Evolutionary conservation across 1,284 basidiomycete species (phyloP).

Genomic region (Takashimella tepidaria): DNA sequence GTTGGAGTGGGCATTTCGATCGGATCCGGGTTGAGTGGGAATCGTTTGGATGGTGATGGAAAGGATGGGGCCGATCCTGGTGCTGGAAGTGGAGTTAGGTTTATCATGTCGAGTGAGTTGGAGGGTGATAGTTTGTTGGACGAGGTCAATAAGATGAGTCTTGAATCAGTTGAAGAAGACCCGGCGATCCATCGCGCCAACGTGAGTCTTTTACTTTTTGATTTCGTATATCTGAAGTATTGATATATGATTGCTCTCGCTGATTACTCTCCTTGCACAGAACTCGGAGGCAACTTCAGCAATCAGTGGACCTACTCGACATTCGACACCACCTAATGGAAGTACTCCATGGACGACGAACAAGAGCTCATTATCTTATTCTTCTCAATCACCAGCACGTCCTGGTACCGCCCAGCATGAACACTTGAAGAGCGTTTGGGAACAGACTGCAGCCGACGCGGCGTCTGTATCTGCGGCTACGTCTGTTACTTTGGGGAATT

Average conservation of each 20-base stretch:
- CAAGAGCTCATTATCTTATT: slow-evolving; percentile 22
- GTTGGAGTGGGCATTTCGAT: slow-evolving; percentile 12
- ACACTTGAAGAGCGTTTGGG: slow-evolving; percentile 40
- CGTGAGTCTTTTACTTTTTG: no score
- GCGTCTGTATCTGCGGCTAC: not conserved
- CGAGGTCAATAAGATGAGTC: slow-evolving; percentile 47
- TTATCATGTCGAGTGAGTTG: slow-evolving; percentile 48
- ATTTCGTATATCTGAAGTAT: no score
- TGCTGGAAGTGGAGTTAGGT: slow-evolving; percentile 36
- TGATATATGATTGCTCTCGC: no score
- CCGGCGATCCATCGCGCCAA: slow-evolving; percentile 17
- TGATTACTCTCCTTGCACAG: not conserved
- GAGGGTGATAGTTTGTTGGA: slow-evolving; percentile 46
- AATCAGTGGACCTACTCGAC: not conserved
- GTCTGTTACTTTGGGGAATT: not conserved
- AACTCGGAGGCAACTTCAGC: not conserved
- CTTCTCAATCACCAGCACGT: slow-evolving; percentile 4
- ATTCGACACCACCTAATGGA: slow-evolving; percentile 5
- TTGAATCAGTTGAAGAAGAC: slow-evolving; percentile 40
- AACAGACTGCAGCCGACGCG: slow-evolving; percentile 11
- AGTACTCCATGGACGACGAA: slow-evolving; percentile 28
- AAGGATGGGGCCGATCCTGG: slow-evolving; percentile 8
- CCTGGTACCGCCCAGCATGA: slow-evolving; percentile 31
- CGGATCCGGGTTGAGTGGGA: not conserved
- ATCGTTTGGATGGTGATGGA: slow-evolving; percentile 3